Base-by-base conservation (phyloP, 352 stramenopile species). In the Phytophthora hybrid region DNA sequence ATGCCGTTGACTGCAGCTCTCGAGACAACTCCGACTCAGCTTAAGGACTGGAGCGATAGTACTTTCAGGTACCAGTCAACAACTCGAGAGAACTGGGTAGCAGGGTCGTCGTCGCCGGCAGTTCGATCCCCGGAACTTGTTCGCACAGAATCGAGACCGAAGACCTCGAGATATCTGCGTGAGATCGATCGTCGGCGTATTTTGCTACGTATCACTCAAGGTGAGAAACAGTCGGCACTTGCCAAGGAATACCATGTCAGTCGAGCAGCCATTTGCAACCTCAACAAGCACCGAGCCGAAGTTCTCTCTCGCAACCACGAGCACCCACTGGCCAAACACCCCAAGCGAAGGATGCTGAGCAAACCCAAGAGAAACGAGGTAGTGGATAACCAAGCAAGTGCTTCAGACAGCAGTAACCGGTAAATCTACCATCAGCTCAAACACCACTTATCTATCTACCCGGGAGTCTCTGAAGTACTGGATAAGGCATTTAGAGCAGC, bases 171-270 rank as follows among this genome's bases (percentile, higher is more conserved):
- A 18, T 93, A 93, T 76, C 63, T 93, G 21, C 83, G 84, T 16
- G 85, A 93, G 32, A 89, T 90, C 55, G 85, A 93, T 65, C 83
- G 85, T 4, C 83, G 83, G 29, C 68, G 58, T 2, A 93, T 93
- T 74, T 73, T 93, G 29, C 63, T 81, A 52, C 85, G 85, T 9
- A 79, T 93, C 23, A 76, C 79, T 6, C 79, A 85, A 44, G 85
- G 85, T 18, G 86, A 93, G 59, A 89, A 91, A 64, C 83, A 92
- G 47, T 81, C 84, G 4, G 78, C 77, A 19, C 76, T 92, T 18
- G 84, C 86, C 3, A 91, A 90, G 53, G 86, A 92, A 66, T 92
- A 88, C 56, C 78, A 79, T n/a, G 85, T 92, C 32, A 92, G 81
- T 10, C 85, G 85, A 61, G 83, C 85, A 0, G 83, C 85, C 14